Evolutionary conservation across 805 yeast species (phyloP).

Genomic region (Lachancea nothofagi): DNA sequence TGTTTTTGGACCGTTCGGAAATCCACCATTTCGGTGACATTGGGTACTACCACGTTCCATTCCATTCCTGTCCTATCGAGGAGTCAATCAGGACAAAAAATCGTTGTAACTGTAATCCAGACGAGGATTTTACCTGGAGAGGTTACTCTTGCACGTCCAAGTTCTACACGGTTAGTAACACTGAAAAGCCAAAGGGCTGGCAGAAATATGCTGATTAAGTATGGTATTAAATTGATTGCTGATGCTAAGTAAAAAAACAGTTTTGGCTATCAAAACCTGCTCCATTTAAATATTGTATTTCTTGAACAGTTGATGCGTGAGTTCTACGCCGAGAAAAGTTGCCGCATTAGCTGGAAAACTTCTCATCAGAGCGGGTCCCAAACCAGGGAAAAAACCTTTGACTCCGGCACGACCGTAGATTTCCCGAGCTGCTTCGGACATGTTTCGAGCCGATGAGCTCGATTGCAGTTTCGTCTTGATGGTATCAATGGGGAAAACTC

Average conservation of each 20-base stretch:
- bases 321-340: conserved; percentile 90
- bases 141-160: conserved; percentile 63
- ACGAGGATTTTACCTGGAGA: conserved; percentile 66
- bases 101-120: conserved; percentile 70
- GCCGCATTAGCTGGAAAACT: conserved; percentile 99
- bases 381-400: conserved; percentile 93
- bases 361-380: conserved; percentile 90
- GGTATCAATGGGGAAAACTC: conserved; percentile 94
- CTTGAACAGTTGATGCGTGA: conserved; percentile 47
- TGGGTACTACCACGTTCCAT: conserved; percentile 75
- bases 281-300: conserved; percentile 23
- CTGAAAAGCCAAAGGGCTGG: conserved; percentile 61
- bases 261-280: not conserved
- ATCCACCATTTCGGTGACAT: conserved; percentile 74
- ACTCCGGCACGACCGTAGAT: conserved; percentile 62
- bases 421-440: conserved; percentile 57
- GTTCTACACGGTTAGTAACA: conserved; percentile 46
- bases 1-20: conserved; percentile 58
- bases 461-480: conserved; percentile 53
- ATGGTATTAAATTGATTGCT: not conserved
- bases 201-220: conserved; percentile 31
- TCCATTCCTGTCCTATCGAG: conserved; percentile 71
- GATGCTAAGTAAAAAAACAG: not conserved
- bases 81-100: conserved; percentile 48
- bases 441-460: conserved; percentile 40